Base-by-base conservation (phyloP, 495 filamentous ascomycete genomes). In the Aspergillus baeticus region DNA sequence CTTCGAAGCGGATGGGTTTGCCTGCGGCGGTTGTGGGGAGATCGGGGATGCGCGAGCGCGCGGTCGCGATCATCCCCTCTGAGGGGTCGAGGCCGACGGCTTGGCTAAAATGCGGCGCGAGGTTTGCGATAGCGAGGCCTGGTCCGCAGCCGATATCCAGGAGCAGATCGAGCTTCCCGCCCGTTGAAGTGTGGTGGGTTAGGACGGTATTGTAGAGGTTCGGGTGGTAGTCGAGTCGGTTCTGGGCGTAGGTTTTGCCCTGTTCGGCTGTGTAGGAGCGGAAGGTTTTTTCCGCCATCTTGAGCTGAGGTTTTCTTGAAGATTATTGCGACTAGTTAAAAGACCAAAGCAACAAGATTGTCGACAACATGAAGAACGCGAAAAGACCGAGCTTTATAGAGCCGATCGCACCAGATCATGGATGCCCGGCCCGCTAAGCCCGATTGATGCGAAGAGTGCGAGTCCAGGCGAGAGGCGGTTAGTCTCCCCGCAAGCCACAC, bases 141-240 rank as follows among this genome's bases (percentile, higher is more conserved):
- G 81, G 80, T 0, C 82, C 82, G 64, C 81, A 83, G 18, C 84
- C 83, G 2, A 83, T 69, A 65, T 86, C 83, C 6, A 85, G 55
- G 1, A 84, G 44, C 2, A 66, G 68, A 10, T 68, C 58, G 29
- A 80, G 60, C 23, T 73, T 36, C 1, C 84, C 82, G 18, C 76
- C 79, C 5, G 74, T 81, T 6, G 72, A 60, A 2, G 55, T 57
- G 59, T 86, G 83, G 47, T 81, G 64, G 45, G 76, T 54, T 4
- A 81, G 42, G 57, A 86, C 67, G n/a, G 60, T 48, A n/a, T 77
- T 49, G 65, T 79, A 81, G 3, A 85, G 41, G 2, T 52, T 58
- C 2, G 70, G 65, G 39, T 70, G 61, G 58, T 81, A 83, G 29
- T 69, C 57, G 6, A 58, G 64, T 6, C 82, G 79, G 36, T 41